Evolutionary conservation across 2,329 filamentous ascomycete genomes (phyloP), one percentile per base, ranked within the genome.

Genomic region (Colletotrichum higginsianum): DNA sequence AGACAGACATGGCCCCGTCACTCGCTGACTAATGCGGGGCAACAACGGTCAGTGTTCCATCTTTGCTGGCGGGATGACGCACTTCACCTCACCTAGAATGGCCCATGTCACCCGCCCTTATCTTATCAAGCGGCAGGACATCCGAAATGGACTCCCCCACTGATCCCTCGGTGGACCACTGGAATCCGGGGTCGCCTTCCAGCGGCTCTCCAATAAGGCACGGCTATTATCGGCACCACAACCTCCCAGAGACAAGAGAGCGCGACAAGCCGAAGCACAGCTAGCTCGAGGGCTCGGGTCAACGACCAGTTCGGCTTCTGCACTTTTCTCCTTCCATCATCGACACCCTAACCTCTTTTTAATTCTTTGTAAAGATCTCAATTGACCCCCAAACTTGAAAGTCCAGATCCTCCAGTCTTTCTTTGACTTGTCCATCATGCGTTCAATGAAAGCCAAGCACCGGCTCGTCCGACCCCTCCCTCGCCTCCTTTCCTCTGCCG

Each of bases 381-480:
- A 66, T 66, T 57, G 57, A 49, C n/a, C n/a, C 11, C 26, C 16
- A 23, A 8, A 62, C 15, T 46, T 47, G 44, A 40, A 3, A 26
- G 52, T n/a, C 11, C 16, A 55, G 35, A n/a, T 30, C n/a, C 18
- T 13, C 7, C 56, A 50, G 15, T 38, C 35, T 38, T 38, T 38
- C 52, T 46, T 9, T 26, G 64, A 40, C 38, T 63, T 58, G 50
- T 64, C 71, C 78, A 81, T 75, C 35, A 90, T 90, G 88, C 86
- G 88, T 77, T 87, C 88, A 74, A 82, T 90, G 77, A 85, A 87
- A 76, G 83, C 85, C 62, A 85, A 84, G 72, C 84, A 86, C 75
- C 82, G 86, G 74, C 84, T 84, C 73, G 79, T 87, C 76, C 85
- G 84, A 74, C 80, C 81, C 61, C 80, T 82, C 75, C 81, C 82